Conservation (phyloP, 495 filamentous ascomycete species). For the Pyronema domesticum region DNA sequence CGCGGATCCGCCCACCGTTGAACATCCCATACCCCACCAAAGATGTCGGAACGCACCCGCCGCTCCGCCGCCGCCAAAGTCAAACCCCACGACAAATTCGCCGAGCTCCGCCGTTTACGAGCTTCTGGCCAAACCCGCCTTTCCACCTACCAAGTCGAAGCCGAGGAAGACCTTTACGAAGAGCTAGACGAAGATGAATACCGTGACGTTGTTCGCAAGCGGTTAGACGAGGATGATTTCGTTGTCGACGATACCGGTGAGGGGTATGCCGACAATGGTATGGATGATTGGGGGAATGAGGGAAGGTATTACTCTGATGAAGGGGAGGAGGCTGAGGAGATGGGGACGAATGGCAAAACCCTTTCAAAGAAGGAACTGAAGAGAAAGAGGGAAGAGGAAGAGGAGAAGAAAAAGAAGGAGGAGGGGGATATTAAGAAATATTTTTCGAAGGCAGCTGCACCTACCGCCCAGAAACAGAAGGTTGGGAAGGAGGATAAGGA, state of each 20-base stretch:
- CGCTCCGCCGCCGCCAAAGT: conserved; percentile 12
- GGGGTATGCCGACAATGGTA: conserved; percentile 89
- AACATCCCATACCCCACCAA: too few relatives aligned
- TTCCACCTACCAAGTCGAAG: conserved; percentile 71
- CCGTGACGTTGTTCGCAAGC: conserved; percentile 79
- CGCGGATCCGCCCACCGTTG: too few relatives aligned
- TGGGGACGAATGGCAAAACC: background rate
- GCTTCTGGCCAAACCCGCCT: conserved; percentile 79
- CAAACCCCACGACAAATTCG: conserved; percentile 34
- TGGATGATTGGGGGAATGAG: conserved; percentile 70
- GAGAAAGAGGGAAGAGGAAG: conserved; percentile 75
- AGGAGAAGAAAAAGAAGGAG: conserved; percentile 65
- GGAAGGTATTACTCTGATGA: conserved; percentile 9
- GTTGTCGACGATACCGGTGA: conserved; percentile 89
- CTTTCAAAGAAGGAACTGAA: conserved; percentile 39
- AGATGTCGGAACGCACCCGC: conserved; percentile 13
- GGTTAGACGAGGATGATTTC: conserved; percentile 88
- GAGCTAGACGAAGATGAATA: conserved; percentile 95
- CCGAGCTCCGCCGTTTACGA: conserved; percentile 68
- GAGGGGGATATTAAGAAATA: conserved; percentile 86
- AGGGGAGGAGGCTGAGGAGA: conserved; percentile 15
- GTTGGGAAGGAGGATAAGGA: conserved; percentile 58
- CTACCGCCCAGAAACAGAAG: conserved; percentile 52
- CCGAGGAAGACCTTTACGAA: conserved; percentile 75
- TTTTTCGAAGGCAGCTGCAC: conserved; percentile 54